A percentile compares a stretch with the other conserved stretches of the same genome.
Conservation (phyloP, 73 alveolate genomes). For the Paramecium caudatum region DNA sequence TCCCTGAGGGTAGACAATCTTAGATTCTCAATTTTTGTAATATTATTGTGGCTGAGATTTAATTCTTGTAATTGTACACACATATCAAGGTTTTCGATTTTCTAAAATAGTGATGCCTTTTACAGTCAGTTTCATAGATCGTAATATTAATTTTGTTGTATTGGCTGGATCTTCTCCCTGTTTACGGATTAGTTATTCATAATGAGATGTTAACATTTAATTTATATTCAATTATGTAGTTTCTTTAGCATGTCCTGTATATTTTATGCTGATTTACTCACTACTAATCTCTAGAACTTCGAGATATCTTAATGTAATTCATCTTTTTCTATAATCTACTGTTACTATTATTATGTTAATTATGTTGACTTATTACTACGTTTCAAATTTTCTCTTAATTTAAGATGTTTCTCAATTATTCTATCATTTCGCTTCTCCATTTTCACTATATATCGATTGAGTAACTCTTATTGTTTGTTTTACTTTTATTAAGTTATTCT, state of each 20-base stretch:
- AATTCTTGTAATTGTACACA: background rate
- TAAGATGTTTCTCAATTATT: background rate
- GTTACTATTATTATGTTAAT: background rate
- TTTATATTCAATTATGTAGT: conserved; percentile 18
- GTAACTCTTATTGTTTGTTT: background rate
- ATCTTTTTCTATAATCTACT: background rate
- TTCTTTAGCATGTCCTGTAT: background rate
- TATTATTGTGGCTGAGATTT: conserved; percentile 43
- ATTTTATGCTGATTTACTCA: conserved; percentile 1
- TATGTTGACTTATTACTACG: background rate
- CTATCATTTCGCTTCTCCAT: conserved; percentile 47
- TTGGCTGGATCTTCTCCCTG: conserved; percentile 4
- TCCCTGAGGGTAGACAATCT: conserved; percentile 26
- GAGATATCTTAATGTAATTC: conserved; percentile 2
- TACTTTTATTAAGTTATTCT: background rate
- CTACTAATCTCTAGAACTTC: background rate
- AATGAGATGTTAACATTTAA: conserved; percentile 22
- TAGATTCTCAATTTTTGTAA: conserved; percentile 33
- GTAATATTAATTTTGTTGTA: background rate
- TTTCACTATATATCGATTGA: conserved; percentile 8
- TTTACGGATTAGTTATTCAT: background rate
- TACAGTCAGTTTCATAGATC: conserved; percentile 40
- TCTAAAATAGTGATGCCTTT: background rate
- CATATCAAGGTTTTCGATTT: conserved; percentile 15
- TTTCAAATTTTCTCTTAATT: background rate